Percentiles rank a stretch among this genome's conserved stretches.
Conservation (phyloP, 352 stramenopile species). For the Globisporangium takayamanum region DNA sequence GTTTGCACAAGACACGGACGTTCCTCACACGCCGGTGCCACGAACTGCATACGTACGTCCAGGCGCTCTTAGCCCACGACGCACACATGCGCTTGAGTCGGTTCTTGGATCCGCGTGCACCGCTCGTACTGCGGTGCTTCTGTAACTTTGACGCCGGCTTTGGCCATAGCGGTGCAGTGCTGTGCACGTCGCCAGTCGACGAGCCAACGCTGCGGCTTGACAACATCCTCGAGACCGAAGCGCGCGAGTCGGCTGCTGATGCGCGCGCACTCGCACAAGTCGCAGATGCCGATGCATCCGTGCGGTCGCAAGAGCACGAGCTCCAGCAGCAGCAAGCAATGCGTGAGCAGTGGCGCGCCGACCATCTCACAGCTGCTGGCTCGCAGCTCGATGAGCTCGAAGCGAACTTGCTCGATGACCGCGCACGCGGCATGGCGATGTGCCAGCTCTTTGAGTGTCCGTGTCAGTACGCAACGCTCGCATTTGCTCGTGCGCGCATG, state of each 20-base stretch:
- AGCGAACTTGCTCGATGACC: conserved; percentile 66
- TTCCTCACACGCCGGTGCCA: conserved; percentile 54
- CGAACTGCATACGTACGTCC: conserved; percentile 67
- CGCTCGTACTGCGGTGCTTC: conserved; percentile 71
- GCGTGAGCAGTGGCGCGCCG: conserved; percentile 10
- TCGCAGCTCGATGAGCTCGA: conserved; percentile 50
- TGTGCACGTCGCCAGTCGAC: conserved; percentile 35
- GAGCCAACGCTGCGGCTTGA: conserved; percentile 55
- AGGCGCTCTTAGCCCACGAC: conserved; percentile 25
- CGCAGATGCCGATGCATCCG: conserved; percentile 8
- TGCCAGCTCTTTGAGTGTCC: conserved; percentile 61
- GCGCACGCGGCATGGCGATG: conserved; percentile 53
- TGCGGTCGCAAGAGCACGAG: conserved; percentile 16
- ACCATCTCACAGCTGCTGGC: conserved; percentile 2
- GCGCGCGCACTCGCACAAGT: conserved; percentile 12
- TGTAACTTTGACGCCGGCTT: conserved; percentile 80
- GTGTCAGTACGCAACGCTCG: conserved; percentile 67
- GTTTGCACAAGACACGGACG: conserved; percentile 37
- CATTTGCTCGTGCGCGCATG: conserved; percentile 50
- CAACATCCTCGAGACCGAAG: conserved; percentile 17
- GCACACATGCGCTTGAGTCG: conserved; percentile 49
- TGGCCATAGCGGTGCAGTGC: conserved; percentile 22
- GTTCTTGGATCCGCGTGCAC: conserved; percentile 65
- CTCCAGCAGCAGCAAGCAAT: conserved; percentile 20
- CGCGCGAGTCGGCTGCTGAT: conserved; percentile 6